Evolutionary conservation across 768 basidiomycete species (phyloP), one percentile per base, ranked within the genome.

Genomic region (Tricholoma flavovirens): DNA sequence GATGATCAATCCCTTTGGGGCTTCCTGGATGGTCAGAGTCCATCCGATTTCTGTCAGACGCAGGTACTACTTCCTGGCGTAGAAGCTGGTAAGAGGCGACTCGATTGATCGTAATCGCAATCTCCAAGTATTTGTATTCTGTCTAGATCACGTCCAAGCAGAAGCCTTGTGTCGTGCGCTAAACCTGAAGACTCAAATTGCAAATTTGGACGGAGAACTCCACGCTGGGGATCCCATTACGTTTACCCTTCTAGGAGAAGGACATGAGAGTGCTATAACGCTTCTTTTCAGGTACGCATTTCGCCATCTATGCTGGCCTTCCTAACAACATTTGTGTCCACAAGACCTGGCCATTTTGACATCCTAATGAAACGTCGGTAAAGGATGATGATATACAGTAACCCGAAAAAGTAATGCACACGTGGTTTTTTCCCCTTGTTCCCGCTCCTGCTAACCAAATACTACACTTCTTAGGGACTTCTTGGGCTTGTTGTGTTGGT

Each of bases 271-370:
- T 40, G 36, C 52, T 15, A 29, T 53, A 30, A 53, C 38, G 11
- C 38, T 53, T 9, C 40, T 53, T 40, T 53, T 42, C 15, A 26
- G 52, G 52, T 53, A 15, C 10, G 52, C 17, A 21, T 24, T n/a
- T 14, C 12, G 10, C 14, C 36, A 10, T n/a, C 54, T 11, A 24
- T 26, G 19, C 40, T 3, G 9, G 45, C 17, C 55, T 53, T 14
- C 12, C 48, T 21, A 54, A 46, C 15, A 12, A 17, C 8, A 46
- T 53, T 52, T 49, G 11, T 56, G 22, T 45, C 38, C 10, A 45
- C 43, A 92, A 91, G 49, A 17, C 92, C 93, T 17, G 92, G 93
- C 8, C 93, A 95, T 67, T 95, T 90, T 69, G 93, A 95, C 71
- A 86, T 93, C 50, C 72, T 90, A 49, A 24, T 48, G 12, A 32